Percentiles rank a stretch among this genome's conserved stretches.
These are phyloP conservation scores for Tilletia horrida DNA, from an alignment of 1,284 basidiomycete genomes.

Conservation along the genomic window DNA sequence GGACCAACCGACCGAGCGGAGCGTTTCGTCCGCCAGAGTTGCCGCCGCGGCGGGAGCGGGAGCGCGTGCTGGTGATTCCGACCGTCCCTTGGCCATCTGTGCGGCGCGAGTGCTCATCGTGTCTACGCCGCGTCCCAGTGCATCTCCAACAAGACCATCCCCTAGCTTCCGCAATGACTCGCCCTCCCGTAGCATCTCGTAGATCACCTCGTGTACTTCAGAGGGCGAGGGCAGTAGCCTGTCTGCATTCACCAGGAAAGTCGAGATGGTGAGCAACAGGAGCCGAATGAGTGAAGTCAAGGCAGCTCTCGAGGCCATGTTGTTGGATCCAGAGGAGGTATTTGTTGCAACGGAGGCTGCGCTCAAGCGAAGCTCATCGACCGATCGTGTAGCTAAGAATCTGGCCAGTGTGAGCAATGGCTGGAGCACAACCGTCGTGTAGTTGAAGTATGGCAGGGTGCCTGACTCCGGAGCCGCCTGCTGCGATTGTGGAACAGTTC, in stretches of 20 bases:
- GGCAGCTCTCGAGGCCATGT: not conserved
- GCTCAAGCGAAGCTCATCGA: not conserved
- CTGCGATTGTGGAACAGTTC: not conserved
- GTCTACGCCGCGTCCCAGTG: not conserved
- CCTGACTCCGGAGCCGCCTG: not conserved
- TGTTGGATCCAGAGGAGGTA: not conserved
- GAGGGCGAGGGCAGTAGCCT: conserved; percentile 1
- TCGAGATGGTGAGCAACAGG: conserved; percentile 10
- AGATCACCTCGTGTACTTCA: conserved; percentile 16
- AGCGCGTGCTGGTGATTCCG: not conserved
- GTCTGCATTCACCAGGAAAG: conserved; percentile 10
- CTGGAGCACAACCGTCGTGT: not conserved
- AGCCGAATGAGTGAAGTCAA: conserved; percentile 8
- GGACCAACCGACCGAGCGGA: conserved; percentile 5
- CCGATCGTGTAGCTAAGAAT: conserved; percentile 1
- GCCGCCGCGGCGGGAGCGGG: not conserved
- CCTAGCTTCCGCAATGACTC: conserved; percentile 7
- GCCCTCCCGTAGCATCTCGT: conserved; percentile 12
- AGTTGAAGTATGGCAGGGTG: not conserved
- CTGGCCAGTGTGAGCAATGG: not conserved
- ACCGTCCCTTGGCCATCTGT: not conserved
- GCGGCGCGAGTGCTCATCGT: too few relatives aligned
- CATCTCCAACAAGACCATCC: not conserved
- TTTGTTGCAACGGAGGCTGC: not conserved
- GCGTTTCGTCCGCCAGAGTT: not conserved